These are phyloP conservation scores for Neonectria coccinea DNA, from an alignment of 2,329 filamentous ascomycete species.

Conservation along the genomic window DNA sequence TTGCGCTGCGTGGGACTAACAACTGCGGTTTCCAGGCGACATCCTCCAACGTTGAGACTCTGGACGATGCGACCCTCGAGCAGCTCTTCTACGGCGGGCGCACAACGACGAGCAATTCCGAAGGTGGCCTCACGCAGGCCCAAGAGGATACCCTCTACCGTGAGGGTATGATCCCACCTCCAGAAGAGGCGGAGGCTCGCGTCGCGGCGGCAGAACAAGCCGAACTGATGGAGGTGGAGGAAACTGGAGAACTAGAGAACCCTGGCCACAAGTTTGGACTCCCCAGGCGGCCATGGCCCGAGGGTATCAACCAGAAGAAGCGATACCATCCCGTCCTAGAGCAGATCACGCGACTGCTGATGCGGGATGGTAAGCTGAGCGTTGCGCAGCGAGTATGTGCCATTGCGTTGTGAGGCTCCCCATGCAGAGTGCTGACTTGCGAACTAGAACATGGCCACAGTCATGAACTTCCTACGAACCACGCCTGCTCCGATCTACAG, in stretches of 20 bases:
- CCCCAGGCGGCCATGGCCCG: conserved; percentile 74
- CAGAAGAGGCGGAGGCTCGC: conserved; percentile 49
- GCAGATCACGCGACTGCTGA: conserved; percentile 90
- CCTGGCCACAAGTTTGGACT: conserved; percentile 82
- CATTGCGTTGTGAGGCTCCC: background rate
- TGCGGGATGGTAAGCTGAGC: conserved; percentile 91
- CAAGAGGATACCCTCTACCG: conserved; percentile 59
- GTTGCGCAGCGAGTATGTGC: conserved; percentile 83
- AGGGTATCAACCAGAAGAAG: conserved; percentile 74
- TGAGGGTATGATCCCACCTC: conserved; percentile 55
- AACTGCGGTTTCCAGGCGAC: conserved; percentile 30
- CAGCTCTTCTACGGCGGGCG: conserved; percentile 53
- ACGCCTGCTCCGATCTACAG: conserved; percentile 82
- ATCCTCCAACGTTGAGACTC: conserved; percentile 32
- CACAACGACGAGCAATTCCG: conserved; percentile 42
- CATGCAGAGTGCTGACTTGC: conserved; percentile 26
- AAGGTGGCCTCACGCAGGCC: conserved; percentile 54
- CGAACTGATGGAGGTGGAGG: conserved; percentile 32
- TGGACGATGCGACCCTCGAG: conserved; percentile 54
- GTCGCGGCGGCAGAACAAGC: conserved; percentile 40
- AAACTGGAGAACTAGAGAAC: conserved; percentile 43
- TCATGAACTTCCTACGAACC: conserved; percentile 87
- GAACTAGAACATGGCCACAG: conserved; percentile 81
- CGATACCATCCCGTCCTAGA: conserved; percentile 87
- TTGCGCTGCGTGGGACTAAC: conserved; percentile 34